Base-by-base conservation (phyloP, 148 eudicot species). In the Cornus florida region DNA sequence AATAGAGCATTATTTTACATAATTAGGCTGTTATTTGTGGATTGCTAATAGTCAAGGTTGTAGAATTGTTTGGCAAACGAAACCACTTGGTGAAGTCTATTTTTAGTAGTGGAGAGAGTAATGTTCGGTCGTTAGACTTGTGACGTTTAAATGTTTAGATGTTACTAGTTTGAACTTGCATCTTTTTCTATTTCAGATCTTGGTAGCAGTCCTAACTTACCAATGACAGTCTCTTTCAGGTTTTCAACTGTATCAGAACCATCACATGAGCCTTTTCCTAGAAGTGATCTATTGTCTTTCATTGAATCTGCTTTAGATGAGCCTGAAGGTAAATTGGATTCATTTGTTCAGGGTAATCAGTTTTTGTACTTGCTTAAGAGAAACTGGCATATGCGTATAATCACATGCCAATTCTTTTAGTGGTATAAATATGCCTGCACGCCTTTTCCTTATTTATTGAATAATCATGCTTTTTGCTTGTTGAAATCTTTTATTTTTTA, bases 171-270 rank as follows among this genome's bases (percentile, higher is more conserved):
- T 66, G 43, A 76, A 67, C 64, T 24, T 62, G 66, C 1, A 10
- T 67, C n/a, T 0, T 7, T 19, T 38, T 68, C 41, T 20, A 2
- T 48, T 77, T 65, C 31, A 19, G 64, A 50, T 33, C 59, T 76
- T 75, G 38, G 71, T 77, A 82, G 65, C 78, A 69, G 82, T 83
- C 80, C 92, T 91, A 75, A 91, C 82, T 87, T 84, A 82, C 79
- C 33, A 74, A 31, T 71, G 85, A 77, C 86, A 86, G 89, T 83
- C 82, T 48, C 77, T 84, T 86, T 82, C 93, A 93, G 98, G 93
- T 91, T 92, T 82, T 92, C 97, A 74, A 92, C 92, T 67, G 78
- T 82, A 75, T 75, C 88, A 9, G 86, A 80, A 76, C 78, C 80
- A 79, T 82, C 87, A 71, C 83, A 79, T 39, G 82, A 87, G 71